A percentile compares a stretch with the other conserved stretches of the same genome.
phyloP scores from a whole-genome alignment of 441 rosid genomes.

The Omphalea diandra region DNA sequence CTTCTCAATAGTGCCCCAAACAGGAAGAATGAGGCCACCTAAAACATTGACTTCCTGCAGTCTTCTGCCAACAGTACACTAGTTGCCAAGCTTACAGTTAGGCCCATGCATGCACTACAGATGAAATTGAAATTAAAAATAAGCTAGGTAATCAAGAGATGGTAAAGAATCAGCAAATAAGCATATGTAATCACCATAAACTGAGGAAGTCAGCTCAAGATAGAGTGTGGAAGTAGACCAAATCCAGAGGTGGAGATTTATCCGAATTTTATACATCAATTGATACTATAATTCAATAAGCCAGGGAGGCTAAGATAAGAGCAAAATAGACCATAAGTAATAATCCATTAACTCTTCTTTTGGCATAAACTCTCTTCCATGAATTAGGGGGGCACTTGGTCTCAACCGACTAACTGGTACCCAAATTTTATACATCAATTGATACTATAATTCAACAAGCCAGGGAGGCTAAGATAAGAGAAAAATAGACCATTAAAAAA shows the following conservation, averaged over 20 bases:
- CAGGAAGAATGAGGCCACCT: conserved; percentile 98
- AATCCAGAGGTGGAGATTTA: neutral
- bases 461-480: too few species aligned
- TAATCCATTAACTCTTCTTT: neutral
- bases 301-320: neutral
- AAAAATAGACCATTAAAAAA: too few species aligned
- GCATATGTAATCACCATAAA: neutral
- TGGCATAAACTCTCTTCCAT: neutral
- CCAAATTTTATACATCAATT: neutral
- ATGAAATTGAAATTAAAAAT: conserved; percentile 15
- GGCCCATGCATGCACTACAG: conserved; percentile 99
- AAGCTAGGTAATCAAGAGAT: conserved; percentile 9
- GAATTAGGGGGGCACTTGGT: neutral
- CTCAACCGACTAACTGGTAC: neutral
- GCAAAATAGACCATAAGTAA: neutral
- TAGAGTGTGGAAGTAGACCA: neutral
- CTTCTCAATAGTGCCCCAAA: conserved; percentile 98
- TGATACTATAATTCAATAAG: neutral
- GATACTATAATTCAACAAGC: neutral
- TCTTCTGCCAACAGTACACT: conserved; percentile 94
- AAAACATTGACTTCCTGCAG: conserved; percentile 91
- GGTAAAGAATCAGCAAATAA: neutral
- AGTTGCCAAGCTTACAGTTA: conserved; percentile 85
- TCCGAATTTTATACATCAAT: neutral
- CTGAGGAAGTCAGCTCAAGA: neutral